A percentile compares a stretch with the other conserved stretches of the same genome.
These are phyloP conservation scores for Porpolomopsis calyptriformis DNA, from an alignment of 768 basidiomycete species.

Conservation along the genomic window DNA sequence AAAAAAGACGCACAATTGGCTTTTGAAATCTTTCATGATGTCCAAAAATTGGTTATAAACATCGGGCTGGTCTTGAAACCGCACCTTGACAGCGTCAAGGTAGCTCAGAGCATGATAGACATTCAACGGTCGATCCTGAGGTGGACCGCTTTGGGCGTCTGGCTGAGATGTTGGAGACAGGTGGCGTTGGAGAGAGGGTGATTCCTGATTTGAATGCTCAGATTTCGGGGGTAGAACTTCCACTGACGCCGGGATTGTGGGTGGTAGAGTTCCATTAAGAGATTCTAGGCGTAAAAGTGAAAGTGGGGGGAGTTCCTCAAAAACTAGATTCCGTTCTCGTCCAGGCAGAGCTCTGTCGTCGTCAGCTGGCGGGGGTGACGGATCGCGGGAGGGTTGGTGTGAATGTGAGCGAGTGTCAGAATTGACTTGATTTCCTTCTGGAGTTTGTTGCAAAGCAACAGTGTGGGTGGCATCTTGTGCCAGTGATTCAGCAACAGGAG, in stretches of 20 bases:
- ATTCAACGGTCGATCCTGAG: constrained; percentile 61
- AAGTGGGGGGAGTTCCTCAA: background rate
- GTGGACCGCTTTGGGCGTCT: constrained; percentile 22
- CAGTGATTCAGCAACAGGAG: background rate
- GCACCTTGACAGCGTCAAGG: constrained; percentile 84
- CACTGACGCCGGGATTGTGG: too few species aligned
- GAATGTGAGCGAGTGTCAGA: background rate
- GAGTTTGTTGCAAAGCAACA: background rate
- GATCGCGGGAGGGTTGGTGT: background rate
- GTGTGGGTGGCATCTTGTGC: background rate
- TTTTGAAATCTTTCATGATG: constrained; percentile 99
- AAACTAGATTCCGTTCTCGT: background rate
- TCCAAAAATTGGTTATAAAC: constrained; percentile 92
- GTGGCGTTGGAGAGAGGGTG: background rate
- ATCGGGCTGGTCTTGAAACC: constrained; percentile 87
- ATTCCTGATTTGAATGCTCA: background rate
- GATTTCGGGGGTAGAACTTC: background rate
- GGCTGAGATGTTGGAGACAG: constrained; percentile 3
- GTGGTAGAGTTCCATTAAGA: background rate
- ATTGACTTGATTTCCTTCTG: background rate
- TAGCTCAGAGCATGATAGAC: constrained; percentile 91
- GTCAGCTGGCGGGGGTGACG: background rate
- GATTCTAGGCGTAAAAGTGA: background rate
- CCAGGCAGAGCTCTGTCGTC: background rate
- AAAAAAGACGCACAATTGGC: constrained; percentile 56